Evolutionary conservation across 352 stramenopile species (phyloP).

Genomic region (Globisporangium polare): DNA sequence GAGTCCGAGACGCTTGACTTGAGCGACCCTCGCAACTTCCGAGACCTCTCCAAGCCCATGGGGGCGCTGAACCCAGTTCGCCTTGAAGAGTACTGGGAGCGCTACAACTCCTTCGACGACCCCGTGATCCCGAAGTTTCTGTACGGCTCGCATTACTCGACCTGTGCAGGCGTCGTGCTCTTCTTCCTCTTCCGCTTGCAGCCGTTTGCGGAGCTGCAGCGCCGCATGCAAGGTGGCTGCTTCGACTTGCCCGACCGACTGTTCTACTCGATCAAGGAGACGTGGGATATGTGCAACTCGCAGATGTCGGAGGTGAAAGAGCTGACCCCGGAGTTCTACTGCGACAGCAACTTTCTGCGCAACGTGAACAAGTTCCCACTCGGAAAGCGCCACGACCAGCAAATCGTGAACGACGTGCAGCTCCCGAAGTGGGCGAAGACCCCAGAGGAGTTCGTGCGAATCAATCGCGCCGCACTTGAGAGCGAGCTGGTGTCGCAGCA

Average conservation of each 20-base stretch:
- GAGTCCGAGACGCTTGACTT: slow-evolving; percentile 65
- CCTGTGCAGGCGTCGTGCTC: slow-evolving; percentile 94
- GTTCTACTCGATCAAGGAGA: slow-evolving; percentile 96
- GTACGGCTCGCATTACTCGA: slow-evolving; percentile 96
- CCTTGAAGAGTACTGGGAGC: slow-evolving; percentile 93
- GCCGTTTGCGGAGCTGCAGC: slow-evolving; percentile 96
- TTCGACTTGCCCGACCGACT: slow-evolving; percentile 98
- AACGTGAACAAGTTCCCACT: slow-evolving; percentile 97
- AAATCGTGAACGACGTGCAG: slow-evolving; percentile 91
- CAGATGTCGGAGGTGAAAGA: slow-evolving; percentile 99
- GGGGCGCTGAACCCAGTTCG: slow-evolving; percentile 94
- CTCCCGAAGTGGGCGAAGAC: slow-evolving; percentile 96
- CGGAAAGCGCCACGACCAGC: slow-evolving; percentile 82
- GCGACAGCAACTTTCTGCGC: slow-evolving; percentile 92
- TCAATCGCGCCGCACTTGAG: slow-evolving; percentile 96
- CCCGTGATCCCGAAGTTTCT: slow-evolving; percentile 88
- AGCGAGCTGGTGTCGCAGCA: slow-evolving; percentile 97
- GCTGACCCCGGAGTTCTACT: slow-evolving; percentile 98
- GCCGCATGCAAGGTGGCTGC: slow-evolving; percentile 93
- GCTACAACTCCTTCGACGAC: slow-evolving; percentile 92
- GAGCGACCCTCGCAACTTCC: slow-evolving; percentile 89
- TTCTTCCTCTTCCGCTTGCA: slow-evolving; percentile 99
- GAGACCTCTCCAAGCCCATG: slow-evolving; percentile 97
- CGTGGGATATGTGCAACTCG: slow-evolving; percentile 97
- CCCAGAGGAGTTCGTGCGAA: slow-evolving; percentile 94